Percentiles rank a stretch among this genome's conserved stretches.
phyloP scores from a whole-genome alignment of 1,284 basidiomycete species.

The Irpex sp. region DNA sequence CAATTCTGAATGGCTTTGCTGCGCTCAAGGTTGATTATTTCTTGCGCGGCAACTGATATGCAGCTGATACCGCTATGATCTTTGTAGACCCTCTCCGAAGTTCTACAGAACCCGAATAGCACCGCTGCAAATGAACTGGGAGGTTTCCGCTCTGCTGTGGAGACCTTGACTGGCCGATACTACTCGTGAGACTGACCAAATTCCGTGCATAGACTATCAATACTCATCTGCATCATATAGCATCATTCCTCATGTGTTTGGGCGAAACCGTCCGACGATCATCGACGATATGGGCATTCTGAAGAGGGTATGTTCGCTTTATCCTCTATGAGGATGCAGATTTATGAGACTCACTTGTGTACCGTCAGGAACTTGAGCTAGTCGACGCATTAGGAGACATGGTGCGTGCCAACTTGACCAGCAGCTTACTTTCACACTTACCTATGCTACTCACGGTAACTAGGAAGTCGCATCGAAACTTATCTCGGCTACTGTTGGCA shows the following conservation, averaged over 20 bases:
- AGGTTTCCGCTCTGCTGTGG: slow-evolving; percentile 36
- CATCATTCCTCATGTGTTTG: slow-evolving; percentile 62
- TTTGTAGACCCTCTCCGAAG: slow-evolving; percentile 48
- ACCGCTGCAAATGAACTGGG: slow-evolving; percentile 35
- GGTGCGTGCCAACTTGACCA: slow-evolving; percentile 26
- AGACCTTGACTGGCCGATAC: slow-evolving; percentile 48
- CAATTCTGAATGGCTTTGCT: slow-evolving; percentile 54
- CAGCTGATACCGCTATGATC: not conserved
- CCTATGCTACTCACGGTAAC: not conserved
- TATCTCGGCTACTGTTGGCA: slow-evolving; percentile 38
- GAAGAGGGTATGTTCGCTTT: slow-evolving; percentile 35
- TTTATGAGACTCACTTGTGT: not conserved
- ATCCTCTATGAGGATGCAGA: too few relatives aligned
- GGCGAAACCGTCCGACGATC: slow-evolving; percentile 43
- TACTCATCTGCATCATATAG: slow-evolving; percentile 25
- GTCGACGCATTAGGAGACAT: slow-evolving; percentile 66
- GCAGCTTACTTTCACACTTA: not conserved
- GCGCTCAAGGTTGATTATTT: slow-evolving; percentile 45
- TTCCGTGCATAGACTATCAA: not conserved
- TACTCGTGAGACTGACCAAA: slow-evolving; percentile 47
- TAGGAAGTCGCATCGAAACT: slow-evolving; percentile 61
- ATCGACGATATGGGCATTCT: slow-evolving; percentile 39
- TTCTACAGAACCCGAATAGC: slow-evolving; percentile 44
- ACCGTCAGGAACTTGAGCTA: slow-evolving; percentile 52
- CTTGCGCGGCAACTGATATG: not conserved